Evolutionary conservation across 2,329 filamentous ascomycete genomes (phyloP).

Genomic region (Sporothrix humicola): DNA sequence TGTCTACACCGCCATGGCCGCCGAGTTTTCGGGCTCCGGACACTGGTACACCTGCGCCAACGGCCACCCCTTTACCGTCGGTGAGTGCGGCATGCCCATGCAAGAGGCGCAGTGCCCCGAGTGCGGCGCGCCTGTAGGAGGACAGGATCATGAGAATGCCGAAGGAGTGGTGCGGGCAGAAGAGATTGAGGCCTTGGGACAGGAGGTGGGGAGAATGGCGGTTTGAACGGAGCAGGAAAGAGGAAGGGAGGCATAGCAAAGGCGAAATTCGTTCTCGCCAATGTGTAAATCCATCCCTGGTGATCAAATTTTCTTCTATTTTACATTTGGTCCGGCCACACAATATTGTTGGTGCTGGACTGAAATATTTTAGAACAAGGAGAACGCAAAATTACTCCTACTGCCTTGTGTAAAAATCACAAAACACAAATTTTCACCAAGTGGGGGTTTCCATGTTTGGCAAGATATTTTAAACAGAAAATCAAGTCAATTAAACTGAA

Average conservation of each 20-base stretch:
- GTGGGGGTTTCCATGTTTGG: no score
- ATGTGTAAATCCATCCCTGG: no score
- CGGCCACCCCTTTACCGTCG: constrained; percentile 66
- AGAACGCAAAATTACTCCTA: no score
- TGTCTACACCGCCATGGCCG: constrained; percentile 58
- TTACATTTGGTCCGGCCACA: no score
- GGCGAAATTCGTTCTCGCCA: no score
- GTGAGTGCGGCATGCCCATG: constrained; percentile 72
- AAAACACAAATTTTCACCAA: no score
- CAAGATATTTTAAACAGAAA: no score
- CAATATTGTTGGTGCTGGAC: no score
- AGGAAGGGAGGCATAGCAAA: not conserved
- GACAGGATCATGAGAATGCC: constrained; percentile 55
- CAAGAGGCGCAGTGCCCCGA: constrained; percentile 65
- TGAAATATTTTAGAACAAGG: no score
- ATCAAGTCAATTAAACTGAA: no score
- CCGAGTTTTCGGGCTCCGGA: constrained; percentile 58
- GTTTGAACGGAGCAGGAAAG: not conserved
- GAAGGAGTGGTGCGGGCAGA: constrained; percentile 57
- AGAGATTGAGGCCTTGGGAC: constrained; percentile 53
- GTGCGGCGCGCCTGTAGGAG: constrained; percentile 64
- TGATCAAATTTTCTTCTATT: no score
- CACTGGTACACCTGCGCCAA: constrained; percentile 67
- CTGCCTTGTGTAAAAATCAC: no score
- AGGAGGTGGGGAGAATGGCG: not conserved